These are phyloP conservation scores for Nicotiana obtusifolia DNA, from an alignment of 257 asterid species.

Conservation along the genomic window DNA sequence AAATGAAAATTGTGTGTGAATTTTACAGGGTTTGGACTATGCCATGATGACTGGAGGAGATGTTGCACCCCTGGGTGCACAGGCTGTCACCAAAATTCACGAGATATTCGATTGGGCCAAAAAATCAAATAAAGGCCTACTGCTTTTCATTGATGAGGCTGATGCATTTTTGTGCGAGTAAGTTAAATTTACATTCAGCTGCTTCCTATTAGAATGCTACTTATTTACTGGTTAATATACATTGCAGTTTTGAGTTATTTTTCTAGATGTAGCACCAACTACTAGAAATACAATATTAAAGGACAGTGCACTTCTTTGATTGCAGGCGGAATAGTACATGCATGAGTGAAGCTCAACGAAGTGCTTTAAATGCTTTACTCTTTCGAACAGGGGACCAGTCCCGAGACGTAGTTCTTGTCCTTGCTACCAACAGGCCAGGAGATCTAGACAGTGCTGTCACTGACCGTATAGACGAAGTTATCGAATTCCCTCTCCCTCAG, in stretches of 20 bases:
- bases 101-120: slow-evolving; percentile 98
- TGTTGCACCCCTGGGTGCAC: slow-evolving; percentile 94
- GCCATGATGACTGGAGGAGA: slow-evolving; percentile 99
- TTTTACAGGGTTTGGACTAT: slow-evolving; percentile 86
- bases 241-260: neutral
- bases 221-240: neutral
- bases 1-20: neutral
- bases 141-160: slow-evolving; percentile 93
- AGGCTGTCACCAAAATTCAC: slow-evolving; percentile 95
- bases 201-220: neutral
- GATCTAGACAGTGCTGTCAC: slow-evolving; percentile 92
- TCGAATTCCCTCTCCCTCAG: slow-evolving; percentile 88
- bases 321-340: slow-evolving; percentile 84
- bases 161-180: slow-evolving; percentile 99
- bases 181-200: slow-evolving; percentile 26
- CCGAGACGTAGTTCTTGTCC: slow-evolving; percentile 87
- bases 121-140: slow-evolving; percentile 83
- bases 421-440: slow-evolving; percentile 92
- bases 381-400: slow-evolving; percentile 98
- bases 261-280: neutral
- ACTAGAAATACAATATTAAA: neutral
- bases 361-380: slow-evolving; percentile 86
- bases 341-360: slow-evolving; percentile 97
- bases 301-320: neutral
- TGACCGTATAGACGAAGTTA: slow-evolving; percentile 92